Conservation (phyloP, 345 rosid species). For the Euphorbia tirucalli region DNA sequence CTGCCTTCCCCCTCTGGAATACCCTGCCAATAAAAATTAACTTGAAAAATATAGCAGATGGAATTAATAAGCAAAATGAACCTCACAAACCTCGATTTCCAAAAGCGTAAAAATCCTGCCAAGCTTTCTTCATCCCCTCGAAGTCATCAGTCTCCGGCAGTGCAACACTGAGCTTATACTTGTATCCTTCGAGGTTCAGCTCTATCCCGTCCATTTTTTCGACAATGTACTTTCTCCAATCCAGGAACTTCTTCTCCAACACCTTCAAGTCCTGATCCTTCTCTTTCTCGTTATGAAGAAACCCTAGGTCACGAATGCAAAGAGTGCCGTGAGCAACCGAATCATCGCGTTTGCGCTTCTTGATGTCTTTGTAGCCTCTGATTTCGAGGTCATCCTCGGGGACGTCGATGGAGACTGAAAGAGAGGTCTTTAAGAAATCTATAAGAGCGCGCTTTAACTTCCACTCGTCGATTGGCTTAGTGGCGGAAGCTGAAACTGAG, state of each 20-base stretch:
- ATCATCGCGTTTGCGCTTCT: conserved; percentile 87
- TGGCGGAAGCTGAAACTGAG: conserved; percentile 43
- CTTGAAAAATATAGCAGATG: neutral
- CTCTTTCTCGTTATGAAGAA: conserved; percentile 43
- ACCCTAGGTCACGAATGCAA: conserved; percentile 74
- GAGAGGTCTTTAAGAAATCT: conserved; percentile 60
- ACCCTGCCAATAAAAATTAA: conserved; percentile 36
- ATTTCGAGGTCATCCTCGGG: conserved; percentile 67
- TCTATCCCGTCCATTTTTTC: conserved; percentile 86
- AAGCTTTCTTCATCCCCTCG: conserved; percentile 64
- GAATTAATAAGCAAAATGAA: neutral
- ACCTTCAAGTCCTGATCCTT: conserved; percentile 41
- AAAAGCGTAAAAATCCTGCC: conserved; percentile 75
- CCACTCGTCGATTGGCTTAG: conserved; percentile 87
- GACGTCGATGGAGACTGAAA: conserved; percentile 46
- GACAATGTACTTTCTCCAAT: conserved; percentile 66
- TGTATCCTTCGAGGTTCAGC: conserved; percentile 72
- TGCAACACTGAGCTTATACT: conserved; percentile 55
- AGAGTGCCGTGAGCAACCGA: conserved; percentile 72
- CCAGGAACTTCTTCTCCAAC: conserved; percentile 64
- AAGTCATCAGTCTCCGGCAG: conserved; percentile 69
- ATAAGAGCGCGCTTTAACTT: conserved; percentile 68
- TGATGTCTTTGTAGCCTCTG: conserved; percentile 63
- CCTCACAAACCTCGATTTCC: conserved; percentile 42
- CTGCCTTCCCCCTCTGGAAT: conserved; percentile 53